Evolutionary conservation across 805 yeast genomes (phyloP), one percentile per base, ranked within the genome.

Genomic region (Debaryomyces maramus): DNA sequence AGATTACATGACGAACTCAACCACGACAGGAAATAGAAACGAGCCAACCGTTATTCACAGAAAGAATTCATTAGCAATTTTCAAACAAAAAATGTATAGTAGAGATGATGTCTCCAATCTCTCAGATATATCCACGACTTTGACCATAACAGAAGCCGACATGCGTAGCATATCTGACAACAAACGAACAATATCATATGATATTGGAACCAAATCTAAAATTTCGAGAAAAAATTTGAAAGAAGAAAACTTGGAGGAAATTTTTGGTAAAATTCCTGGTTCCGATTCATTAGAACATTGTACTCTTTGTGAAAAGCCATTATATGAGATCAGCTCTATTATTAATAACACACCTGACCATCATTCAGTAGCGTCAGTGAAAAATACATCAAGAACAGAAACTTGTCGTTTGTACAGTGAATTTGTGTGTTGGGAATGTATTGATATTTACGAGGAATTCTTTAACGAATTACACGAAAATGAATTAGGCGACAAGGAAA

Each of bases 221-320:
- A 21, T 11, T 36, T 17, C 18, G 16, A 19, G 13, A 27, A n/a
- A n/a, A n/a, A n/a, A n/a, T n/a, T n/a, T n/a, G n/a, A 24, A 24
- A 24, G 28, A 24, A 24, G 65, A 61, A 39, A 58, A 60, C 41
- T 48, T 65, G 21, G 70, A 67, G 44, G 64, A 59, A 29, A 63
- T 68, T 24, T 63, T 63, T 50, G 70, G 72, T 14, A 56, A 58
- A 35, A 56, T 66, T 24, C 72, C 72, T 0, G 73, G 71, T 9
- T 48, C 61, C 29, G 65, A 63, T 44, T 41, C 59, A 23, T 55
- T 76, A 26, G 72, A 71, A 44, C 61, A 76, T 51, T 84, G 91
- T 53, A 78, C 81, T n/a, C 63, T 84, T 9, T 84, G 91, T 57
- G 87, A 82, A 27, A 75, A 73, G 39, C 86, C 88, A 11, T 56